Evolutionary conservation across 108 stramenopile species (phyloP), one percentile per base, ranked within the genome.

Genomic region (Nannochloropsis salina): DNA sequence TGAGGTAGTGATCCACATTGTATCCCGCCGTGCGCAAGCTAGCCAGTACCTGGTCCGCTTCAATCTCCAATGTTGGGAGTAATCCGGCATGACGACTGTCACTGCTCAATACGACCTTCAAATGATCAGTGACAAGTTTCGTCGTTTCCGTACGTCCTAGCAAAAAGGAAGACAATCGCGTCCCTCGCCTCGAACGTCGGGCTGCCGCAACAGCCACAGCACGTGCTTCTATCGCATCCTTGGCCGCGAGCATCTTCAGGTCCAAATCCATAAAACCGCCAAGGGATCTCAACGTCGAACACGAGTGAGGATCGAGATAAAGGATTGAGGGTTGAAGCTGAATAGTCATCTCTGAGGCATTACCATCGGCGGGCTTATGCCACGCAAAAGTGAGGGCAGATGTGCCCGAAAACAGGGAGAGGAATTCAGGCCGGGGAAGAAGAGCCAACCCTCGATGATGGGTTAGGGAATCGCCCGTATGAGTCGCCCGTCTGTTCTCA

Each of bases 1-100:
- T 74, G 61, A 74, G 61, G 61, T 74, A 74, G 6, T 74, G 61
- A 15, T 74, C 61, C 61, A 8, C 61, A n/a, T n/a, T 6, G n/a
- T 74, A 74, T n/a, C 61, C 61, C 61, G 61, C 6, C 61, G 61
- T 74, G 15, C 61, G 61, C 61, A 74, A 74, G 61, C 61, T 74
- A 74, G 20, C n/a, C 20, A 74, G n/a, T 15, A 74, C 20, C 61
- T 74, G 61, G 4, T 74, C 61, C 61, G n/a, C 61, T 74, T 74
- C 61, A n/a, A 74, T 6, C n/a, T 74, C 61, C 61, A 74, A 74
- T 4, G 4, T 15, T n/a, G 61, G 61, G 15, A n/a, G 61, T 4
- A 6, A 15, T 6, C 61, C 61, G 61, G 8, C 61, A 31, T 31
- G 31, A 31, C 31, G 31, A 31, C 31, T 31, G 31, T 31, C 31